Evolutionary conservation across 768 basidiomycete genomes (phyloP).

Genomic region (Pleurotus djamor): DNA sequence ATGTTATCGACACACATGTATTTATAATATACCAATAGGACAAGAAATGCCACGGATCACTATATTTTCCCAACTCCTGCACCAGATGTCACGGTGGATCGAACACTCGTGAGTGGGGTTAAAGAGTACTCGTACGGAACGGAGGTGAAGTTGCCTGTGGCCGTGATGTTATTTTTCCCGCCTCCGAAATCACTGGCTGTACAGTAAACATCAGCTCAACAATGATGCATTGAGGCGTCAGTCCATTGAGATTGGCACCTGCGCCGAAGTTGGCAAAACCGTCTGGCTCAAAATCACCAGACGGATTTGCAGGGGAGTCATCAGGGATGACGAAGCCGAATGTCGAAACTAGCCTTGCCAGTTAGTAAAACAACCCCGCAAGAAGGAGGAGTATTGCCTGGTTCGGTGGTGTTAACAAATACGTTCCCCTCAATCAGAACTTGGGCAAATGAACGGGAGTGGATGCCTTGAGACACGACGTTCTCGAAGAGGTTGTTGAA

Average conservation of each 20-base stretch:
- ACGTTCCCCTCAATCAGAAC: conserved; percentile 20
- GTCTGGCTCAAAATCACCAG: conserved; percentile 19
- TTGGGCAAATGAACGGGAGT: conserved; percentile 17
- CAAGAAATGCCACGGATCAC: too few species aligned
- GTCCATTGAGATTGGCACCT: conserved; percentile 8
- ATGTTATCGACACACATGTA: too few species aligned
- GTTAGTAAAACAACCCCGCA: background rate
- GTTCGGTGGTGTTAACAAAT: conserved; percentile 16
- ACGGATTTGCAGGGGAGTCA: conserved; percentile 16
- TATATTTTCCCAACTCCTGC: conserved; percentile 19
- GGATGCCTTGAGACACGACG: conserved; percentile 19
- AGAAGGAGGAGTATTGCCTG: conserved; percentile 7
- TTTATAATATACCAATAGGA: too few species aligned
- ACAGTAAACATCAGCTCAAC: background rate
- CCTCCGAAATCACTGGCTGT: conserved; percentile 17
- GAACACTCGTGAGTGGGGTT: conserved; percentile 14
- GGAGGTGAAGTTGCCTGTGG: conserved; percentile 17
- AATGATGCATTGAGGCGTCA: background rate
- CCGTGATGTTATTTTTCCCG: conserved; percentile 18
- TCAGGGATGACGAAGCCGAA: conserved; percentile 22
- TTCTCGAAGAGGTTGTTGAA: conserved; percentile 19
- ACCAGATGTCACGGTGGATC: conserved; percentile 12
- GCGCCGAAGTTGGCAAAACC: conserved; percentile 17
- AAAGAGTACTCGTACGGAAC: conserved; percentile 16
- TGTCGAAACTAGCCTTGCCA: conserved; percentile 11